A percentile compares a stretch with the other conserved stretches of the same genome.
Conservation (phyloP, 2,329 filamentous ascomycete genomes). For the Atkinsonella texensis region DNA sequence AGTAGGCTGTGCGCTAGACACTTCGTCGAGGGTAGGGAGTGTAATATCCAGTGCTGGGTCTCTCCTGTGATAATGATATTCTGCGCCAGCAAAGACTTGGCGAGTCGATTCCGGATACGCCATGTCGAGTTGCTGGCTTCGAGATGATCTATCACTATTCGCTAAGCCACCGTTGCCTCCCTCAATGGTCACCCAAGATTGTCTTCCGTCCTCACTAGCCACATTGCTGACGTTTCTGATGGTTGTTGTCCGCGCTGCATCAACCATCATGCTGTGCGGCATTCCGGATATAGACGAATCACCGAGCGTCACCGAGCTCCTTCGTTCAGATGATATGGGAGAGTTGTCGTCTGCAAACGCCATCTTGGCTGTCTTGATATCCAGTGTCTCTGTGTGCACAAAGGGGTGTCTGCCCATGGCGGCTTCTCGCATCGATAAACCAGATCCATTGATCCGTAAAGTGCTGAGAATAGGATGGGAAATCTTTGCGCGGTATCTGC, state of each 20-base stretch:
- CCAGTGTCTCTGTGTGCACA: conserved; percentile 8
- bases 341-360: conserved; percentile 16
- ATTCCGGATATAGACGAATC: conserved; percentile 12
- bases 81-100: conserved; percentile 19
- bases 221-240: conserved; percentile 12
- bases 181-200: conserved; percentile 25
- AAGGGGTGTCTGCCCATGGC: conserved; percentile 6
- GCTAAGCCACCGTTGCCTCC: conserved; percentile 12
- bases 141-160: conserved; percentile 14
- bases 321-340: conserved; percentile 11
- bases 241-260: conserved; percentile 12
- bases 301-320: conserved; percentile 17
- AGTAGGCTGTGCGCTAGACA: conserved; percentile 13
- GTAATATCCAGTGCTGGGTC: conserved; percentile 15
- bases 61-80: conserved; percentile 14
- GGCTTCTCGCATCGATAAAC: conserved; percentile 14
- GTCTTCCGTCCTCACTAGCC: conserved; percentile 15
- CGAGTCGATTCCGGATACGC: conserved; percentile 19
- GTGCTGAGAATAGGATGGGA: conserved; percentile 19
- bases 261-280: conserved; percentile 14
- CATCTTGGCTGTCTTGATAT: conserved; percentile 11
- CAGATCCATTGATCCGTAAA: conserved; percentile 16
- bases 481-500: conserved; percentile 20
- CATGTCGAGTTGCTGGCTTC: conserved; percentile 15
- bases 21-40: conserved; percentile 17